Percentiles rank a stretch among this genome's conserved stretches.
Conservation (phyloP, 305 asterid species). For the Fraxinus sp. region DNA sequence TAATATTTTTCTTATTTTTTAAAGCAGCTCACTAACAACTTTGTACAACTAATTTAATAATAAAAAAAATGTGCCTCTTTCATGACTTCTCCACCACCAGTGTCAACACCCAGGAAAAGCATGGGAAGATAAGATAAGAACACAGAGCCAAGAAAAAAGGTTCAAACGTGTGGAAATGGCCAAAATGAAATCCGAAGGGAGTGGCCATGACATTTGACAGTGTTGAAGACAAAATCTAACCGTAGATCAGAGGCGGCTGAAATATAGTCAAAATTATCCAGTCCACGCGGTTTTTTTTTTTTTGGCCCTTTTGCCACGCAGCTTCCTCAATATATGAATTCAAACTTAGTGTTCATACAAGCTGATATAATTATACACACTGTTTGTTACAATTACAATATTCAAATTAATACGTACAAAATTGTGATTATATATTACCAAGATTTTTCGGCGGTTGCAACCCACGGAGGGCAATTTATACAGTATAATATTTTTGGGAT, state of each 20-base stretch:
- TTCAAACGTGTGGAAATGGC: background rate
- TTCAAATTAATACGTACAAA: background rate
- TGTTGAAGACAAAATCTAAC: background rate
- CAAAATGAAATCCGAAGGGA: background rate
- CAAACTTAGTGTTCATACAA: background rate
- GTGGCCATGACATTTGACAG: background rate
- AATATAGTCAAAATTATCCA: background rate
- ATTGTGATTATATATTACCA: constrained; percentile 35
- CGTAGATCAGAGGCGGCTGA: background rate
- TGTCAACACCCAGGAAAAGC: background rate
- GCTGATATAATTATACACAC: background rate
- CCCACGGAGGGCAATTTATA: constrained; percentile 37
- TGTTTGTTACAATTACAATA: background rate
- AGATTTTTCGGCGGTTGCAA: constrained; percentile 58
- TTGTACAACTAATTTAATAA: background rate
- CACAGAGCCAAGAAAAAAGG: background rate
- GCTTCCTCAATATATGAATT: background rate
- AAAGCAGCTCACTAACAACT: background rate
- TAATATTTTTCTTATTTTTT: background rate
- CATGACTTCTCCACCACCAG: no score
- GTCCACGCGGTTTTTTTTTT: background rate
- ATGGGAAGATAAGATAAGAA: no score
- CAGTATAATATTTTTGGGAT: no score
- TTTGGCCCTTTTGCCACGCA: background rate
- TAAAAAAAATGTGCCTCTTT: no score